These are phyloP conservation scores for Viridothelium virens DNA, from an alignment of 495 filamentous ascomycete species.

Conservation along the genomic window DNA sequence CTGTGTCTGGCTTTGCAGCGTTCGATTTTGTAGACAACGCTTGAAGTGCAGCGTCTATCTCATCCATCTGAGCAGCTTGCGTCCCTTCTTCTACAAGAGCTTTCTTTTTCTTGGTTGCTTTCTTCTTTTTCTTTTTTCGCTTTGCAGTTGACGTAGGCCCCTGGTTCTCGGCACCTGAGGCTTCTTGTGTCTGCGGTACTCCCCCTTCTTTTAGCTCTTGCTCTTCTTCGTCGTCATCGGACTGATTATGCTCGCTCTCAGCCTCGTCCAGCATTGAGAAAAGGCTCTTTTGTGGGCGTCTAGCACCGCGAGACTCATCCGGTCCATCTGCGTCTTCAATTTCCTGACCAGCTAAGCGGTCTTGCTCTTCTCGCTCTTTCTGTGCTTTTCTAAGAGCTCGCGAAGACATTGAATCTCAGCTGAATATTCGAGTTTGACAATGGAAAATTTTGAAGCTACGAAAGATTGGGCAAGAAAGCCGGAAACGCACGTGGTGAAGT, in stretches of 20 bases:
- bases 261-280: slow-evolving; percentile 48
- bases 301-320: slow-evolving; percentile 27
- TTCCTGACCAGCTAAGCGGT: slow-evolving; percentile 18
- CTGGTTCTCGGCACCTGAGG: not conserved
- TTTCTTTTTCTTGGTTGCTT: slow-evolving; percentile 37
- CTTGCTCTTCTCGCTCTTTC: slow-evolving; percentile 27
- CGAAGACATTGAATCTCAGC: slow-evolving; percentile 21
- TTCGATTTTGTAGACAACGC: slow-evolving; percentile 14
- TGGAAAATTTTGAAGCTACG: too few relatives aligned
- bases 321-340: slow-evolving; percentile 23
- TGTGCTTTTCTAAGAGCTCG: slow-evolving; percentile 28
- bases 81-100: slow-evolving; percentile 15
- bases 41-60: slow-evolving; percentile 22
- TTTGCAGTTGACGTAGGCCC: slow-evolving; percentile 25
- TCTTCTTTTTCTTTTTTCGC: slow-evolving; percentile 45
- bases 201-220: slow-evolving; percentile 5
- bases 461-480: too few relatives aligned
- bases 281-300: slow-evolving; percentile 40
- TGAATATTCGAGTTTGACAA: too few relatives aligned
- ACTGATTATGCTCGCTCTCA: slow-evolving; percentile 30
- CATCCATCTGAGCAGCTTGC: slow-evolving; percentile 64
- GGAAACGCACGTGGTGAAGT: too few relatives aligned
- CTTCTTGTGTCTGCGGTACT: slow-evolving; percentile 17
- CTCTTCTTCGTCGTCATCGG: slow-evolving; percentile 21
- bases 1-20: slow-evolving; percentile 28